Evolutionary conservation across 306 rosid species (phyloP).

Genomic region (Trifolium pratense): DNA sequence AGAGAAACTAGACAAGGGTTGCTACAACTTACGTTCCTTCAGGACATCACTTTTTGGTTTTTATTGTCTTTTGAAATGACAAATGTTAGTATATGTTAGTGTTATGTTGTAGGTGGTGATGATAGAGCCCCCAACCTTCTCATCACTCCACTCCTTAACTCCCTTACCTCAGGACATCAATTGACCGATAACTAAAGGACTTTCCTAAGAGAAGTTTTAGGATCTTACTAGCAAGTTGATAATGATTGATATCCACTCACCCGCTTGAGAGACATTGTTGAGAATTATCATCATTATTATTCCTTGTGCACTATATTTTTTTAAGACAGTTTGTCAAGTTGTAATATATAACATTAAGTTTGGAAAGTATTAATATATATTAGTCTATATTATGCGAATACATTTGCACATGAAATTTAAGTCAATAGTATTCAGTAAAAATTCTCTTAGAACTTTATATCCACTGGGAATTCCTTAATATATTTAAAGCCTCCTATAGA

Average conservation of each 20-base stretch:
- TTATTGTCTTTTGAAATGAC: too few species aligned
- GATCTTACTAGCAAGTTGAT: too few species aligned
- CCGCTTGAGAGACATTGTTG: too few species aligned
- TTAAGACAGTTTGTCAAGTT: too few species aligned
- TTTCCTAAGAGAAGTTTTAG: too few species aligned
- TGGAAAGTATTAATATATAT: neutral
- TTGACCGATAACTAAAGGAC: too few species aligned
- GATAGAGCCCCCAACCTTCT: neutral
- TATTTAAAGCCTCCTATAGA: conserved; percentile 1
- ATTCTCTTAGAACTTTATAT: neutral
- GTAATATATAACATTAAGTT: too few species aligned
- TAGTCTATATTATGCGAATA: conserved; percentile 17
- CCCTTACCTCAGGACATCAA: neutral
- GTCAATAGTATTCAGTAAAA: neutral
- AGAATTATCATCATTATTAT: too few species aligned
- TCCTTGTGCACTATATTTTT: too few species aligned
- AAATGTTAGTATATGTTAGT: neutral
- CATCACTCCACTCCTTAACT: neutral
- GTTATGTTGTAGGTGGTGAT: neutral
- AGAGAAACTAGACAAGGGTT: conserved; percentile 6
- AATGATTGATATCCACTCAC: too few species aligned
- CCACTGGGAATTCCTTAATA: conserved; percentile 22
- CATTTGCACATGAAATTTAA: neutral
- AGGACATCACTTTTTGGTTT: neutral
- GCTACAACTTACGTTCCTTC: conserved; percentile 1